Evolutionary conservation across 306 rosid species (phyloP).

Genomic region (Acmispon strigosus): DNA sequence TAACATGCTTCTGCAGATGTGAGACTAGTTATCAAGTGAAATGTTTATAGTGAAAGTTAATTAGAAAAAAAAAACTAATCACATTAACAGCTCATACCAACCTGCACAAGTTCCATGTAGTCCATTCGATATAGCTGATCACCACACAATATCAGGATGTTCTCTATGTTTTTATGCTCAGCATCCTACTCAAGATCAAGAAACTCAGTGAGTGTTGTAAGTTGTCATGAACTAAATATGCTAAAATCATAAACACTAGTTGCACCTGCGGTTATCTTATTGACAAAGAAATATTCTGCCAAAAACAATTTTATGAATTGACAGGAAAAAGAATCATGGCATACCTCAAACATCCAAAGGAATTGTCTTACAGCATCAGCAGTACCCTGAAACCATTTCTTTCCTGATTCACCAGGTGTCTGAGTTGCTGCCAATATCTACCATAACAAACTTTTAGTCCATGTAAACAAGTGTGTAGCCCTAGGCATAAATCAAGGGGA

Average conservation of each 20-base stretch:
- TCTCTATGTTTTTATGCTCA: conserved; percentile 41
- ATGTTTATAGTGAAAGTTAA: background rate
- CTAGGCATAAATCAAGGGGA: background rate
- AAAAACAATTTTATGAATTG: conserved; percentile 7
- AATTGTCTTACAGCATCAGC: conserved; percentile 52
- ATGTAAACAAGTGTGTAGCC: background rate
- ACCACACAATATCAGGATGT: conserved; percentile 47
- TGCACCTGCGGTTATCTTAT: background rate
- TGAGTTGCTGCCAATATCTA: conserved; percentile 50
- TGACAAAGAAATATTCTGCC: background rate
- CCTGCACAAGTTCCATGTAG: conserved; percentile 46
- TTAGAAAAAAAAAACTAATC: background rate
- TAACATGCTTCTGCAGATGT: conserved; percentile 39
- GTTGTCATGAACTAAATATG: background rate
- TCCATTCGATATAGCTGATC: conserved; percentile 56
- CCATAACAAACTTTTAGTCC: conserved; percentile 12
- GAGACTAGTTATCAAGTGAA: conserved; percentile 9
- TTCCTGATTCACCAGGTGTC: conserved; percentile 43
- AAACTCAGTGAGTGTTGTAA: conserved; percentile 18
- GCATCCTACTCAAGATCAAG: conserved; percentile 40
- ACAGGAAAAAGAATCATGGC: background rate
- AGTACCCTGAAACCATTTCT: conserved; percentile 53
- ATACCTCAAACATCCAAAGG: conserved; percentile 54
- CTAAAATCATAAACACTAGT: background rate
- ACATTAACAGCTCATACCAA: background rate